Conservation (phyloP, 2,329 filamentous ascomycete species). For the Coleophoma eucalyptorum region DNA sequence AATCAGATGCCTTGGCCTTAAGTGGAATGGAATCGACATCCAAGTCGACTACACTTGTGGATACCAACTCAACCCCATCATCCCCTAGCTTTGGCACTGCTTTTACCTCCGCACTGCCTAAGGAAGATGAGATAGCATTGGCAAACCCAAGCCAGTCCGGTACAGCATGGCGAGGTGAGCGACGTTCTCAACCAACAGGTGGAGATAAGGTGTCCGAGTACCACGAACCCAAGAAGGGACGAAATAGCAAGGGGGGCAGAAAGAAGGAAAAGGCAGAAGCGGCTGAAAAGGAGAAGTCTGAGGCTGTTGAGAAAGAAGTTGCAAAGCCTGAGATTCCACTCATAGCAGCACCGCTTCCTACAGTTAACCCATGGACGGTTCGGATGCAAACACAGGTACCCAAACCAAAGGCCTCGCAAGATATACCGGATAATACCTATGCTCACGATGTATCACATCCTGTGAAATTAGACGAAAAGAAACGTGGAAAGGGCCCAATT, state of each 20-base stretch:
- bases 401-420: slow-evolving; percentile 34
- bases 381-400: slow-evolving; percentile 63
- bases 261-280: slow-evolving; percentile 35
- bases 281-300: slow-evolving; percentile 48
- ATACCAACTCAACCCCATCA: slow-evolving; percentile 34
- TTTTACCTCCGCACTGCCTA: slow-evolving; percentile 45
- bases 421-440: slow-evolving; percentile 9
- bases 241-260: slow-evolving; percentile 20
- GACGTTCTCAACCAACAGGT: slow-evolving; percentile 58
- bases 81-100: slow-evolving; percentile 52
- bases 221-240: slow-evolving; percentile 21
- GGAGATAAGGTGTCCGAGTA: slow-evolving; percentile 55
- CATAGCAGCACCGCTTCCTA: slow-evolving; percentile 76
- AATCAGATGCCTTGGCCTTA: slow-evolving; percentile 11
- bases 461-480: slow-evolving; percentile 31
- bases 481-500: slow-evolving; percentile 31
- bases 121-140: slow-evolving; percentile 58
- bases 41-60: slow-evolving; percentile 18
- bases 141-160: slow-evolving; percentile 62
- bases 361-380: slow-evolving; percentile 86
- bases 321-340: slow-evolving; percentile 53
- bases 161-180: slow-evolving; percentile 60
- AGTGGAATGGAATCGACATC: slow-evolving; percentile 13
- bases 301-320: slow-evolving; percentile 55
- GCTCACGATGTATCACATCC: slow-evolving; percentile 10